Percentiles rank a stretch among this genome's conserved stretches.
These are phyloP conservation scores for Aspergillus jensenii DNA, from an alignment of 2,329 filamentous ascomycete genomes.

Conservation along the genomic window DNA sequence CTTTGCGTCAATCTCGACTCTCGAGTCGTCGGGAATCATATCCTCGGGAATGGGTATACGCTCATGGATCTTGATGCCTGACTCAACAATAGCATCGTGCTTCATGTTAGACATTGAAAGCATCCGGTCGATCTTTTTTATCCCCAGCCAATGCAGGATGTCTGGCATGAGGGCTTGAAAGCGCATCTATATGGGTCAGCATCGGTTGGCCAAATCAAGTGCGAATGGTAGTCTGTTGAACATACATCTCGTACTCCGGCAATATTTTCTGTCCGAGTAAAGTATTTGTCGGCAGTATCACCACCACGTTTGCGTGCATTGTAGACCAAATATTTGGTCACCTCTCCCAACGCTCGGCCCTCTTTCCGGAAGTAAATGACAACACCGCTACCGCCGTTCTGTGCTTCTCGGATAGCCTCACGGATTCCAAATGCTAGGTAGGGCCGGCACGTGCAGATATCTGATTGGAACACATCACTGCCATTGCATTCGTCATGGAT, in stretches of 20 bases:
- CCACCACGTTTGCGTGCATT: slow-evolving; percentile 48
- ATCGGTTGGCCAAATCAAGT: slow-evolving; percentile 1
- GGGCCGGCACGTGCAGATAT: slow-evolving; percentile 91
- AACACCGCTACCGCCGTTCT: slow-evolving; percentile 87
- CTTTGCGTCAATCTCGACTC: slow-evolving; percentile 99
- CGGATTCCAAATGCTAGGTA: slow-evolving; percentile 97
- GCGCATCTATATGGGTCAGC: slow-evolving; percentile 66
- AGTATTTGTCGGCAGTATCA: slow-evolving; percentile 60
- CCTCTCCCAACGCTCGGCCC: slow-evolving; percentile 88
- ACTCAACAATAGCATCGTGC: slow-evolving; percentile 52
- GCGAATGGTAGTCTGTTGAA: too few species aligned
- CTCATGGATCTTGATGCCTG: slow-evolving; percentile 73
- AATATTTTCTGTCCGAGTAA: slow-evolving; percentile 96
- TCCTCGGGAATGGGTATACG: slow-evolving; percentile 89
- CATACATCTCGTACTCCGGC: slow-evolving; percentile 77
- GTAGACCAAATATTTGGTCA: slow-evolving; percentile 80
- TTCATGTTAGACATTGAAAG: slow-evolving; percentile 90
- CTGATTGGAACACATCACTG: slow-evolving; percentile 94
- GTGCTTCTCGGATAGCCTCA: slow-evolving; percentile 95
- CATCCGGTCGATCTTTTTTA: slow-evolving; percentile 98
- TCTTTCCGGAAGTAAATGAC: slow-evolving; percentile 99
- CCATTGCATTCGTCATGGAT: slow-evolving; percentile 92
- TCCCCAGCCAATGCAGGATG: slow-evolving; percentile 96
- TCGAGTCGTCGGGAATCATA: slow-evolving; percentile 88
- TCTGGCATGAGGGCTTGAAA: slow-evolving; percentile 99